Evolutionary conservation across 163 green algal genomes (phyloP).

Genomic region (Smithsoniella earleae): DNA sequence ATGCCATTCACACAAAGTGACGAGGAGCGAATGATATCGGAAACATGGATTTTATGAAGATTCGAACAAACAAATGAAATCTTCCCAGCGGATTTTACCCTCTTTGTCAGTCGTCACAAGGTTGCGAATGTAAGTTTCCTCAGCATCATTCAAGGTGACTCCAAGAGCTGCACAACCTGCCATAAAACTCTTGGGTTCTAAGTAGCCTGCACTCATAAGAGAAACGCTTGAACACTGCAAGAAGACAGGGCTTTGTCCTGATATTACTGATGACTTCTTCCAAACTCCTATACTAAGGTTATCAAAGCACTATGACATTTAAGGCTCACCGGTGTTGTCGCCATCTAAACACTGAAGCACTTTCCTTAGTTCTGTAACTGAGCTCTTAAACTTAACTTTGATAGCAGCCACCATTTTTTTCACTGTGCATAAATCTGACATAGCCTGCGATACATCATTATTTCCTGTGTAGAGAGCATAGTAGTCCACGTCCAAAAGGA

Average conservation of each 20-base stretch:
- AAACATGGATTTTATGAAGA: too few relatives aligned
- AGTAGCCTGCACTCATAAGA: slow-evolving; percentile 33
- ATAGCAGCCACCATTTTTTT: slow-evolving; percentile 33
- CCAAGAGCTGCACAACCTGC: slow-evolving; percentile 46
- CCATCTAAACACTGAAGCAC: slow-evolving; percentile 17
- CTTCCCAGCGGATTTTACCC: slow-evolving; percentile 18
- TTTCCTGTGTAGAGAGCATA: slow-evolving; percentile 44
- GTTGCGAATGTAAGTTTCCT: slow-evolving; percentile 37
- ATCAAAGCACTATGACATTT: too few relatives aligned
- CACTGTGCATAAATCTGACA: slow-evolving; percentile 29
- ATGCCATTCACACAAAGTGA: too few relatives aligned
- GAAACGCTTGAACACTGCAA: too few relatives aligned
- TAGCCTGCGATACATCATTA: slow-evolving; percentile 39
- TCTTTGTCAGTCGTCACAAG: slow-evolving; percentile 8
- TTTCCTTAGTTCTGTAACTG: background rate
- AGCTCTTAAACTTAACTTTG: slow-evolving; percentile 27
- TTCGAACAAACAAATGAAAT: slow-evolving; percentile 16
- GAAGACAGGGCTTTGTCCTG: too few relatives aligned
- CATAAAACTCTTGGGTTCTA: slow-evolving; percentile 39
- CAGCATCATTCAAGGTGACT: slow-evolving; percentile 45
- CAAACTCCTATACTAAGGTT: too few relatives aligned
- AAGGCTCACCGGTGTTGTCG: slow-evolving; percentile 18
- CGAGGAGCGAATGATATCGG: too few relatives aligned
- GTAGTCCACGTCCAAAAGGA: slow-evolving; percentile 53
- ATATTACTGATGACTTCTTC: too few relatives aligned